Evolutionary conservation across 495 filamentous ascomycete species (phyloP), one percentile per base, ranked within the genome.

Genomic region (Hypoxylon cercidicola): DNA sequence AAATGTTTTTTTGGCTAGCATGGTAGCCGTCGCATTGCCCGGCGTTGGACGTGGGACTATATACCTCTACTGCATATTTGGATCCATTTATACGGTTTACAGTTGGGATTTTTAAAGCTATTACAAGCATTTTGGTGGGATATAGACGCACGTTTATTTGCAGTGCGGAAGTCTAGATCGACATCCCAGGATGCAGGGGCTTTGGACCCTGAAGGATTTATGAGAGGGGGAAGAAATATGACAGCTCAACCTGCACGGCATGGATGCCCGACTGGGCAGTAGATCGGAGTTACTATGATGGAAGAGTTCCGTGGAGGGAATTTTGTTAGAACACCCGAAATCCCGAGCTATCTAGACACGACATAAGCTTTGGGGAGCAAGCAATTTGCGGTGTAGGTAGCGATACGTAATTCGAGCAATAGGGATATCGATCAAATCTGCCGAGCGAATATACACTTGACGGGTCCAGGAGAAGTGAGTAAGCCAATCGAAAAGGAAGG

Each of bases 211-310:
- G 12, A 51, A 21, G 41, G 51, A 54, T 52, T 37, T 32, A 32
- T 15, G 12, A 15, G 25, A 32, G 20, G 15, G 20, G 25, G 7
- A 28, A 50, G 25, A 49, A 53, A 60, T 18, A 16, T 19, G 49
- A 51, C 57, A 53, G 43, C 43, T 53, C 47, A 57, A 43, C 52
- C 47, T 58, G 60, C 60, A 57, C 54, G 62, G 64, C 64, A 58
- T 62, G 25, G 49, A 37, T 67, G 64, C 64, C 64, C 53, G 50
- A 67, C 58, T n/a, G 34, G 58, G 52, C 25, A 55, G 58, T 25
- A 43, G 20, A 41, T 11, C 39, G 57, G 34, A 48, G 43, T 32
- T 40, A 9, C 15, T 43, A n/a, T 5, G 51, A 16, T 15, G 15
- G 34, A 46, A 21, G 20, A n/a, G n/a, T n/a, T n/a, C 44, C 3